Base-by-base conservation (phyloP, 225 moss, liverwort and hornwort genomes). In the Climacium dendroides region DNA sequence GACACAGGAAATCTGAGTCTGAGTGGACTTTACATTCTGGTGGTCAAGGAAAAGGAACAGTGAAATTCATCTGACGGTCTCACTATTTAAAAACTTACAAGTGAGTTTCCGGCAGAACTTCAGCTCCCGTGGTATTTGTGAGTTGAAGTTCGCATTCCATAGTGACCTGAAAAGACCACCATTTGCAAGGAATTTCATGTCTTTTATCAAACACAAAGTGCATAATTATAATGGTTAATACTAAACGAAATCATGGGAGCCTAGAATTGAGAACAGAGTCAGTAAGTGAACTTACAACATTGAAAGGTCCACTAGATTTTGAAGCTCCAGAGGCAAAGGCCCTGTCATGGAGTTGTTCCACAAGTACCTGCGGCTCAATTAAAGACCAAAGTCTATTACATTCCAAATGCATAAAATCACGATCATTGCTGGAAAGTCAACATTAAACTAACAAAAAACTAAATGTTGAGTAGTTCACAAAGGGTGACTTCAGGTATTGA, bases 311-410 rank as follows among this genome's bases (percentile, higher is more conserved):
- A 35, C 89, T 28, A 91, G 85, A 73, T 76, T 61, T 34, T 63
- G 57, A 58, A 91, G 89, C 78, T 89, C 84, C 63, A 65, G 85
- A 18, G 91, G 89, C 80, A 89, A 78, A 78, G 85, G 82, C 70
- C 91, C 87, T 89, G 81, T 73, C 78, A 87, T 64, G 64, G 91
- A 91, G 82, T 91, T 91, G 66, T 91, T 91, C 62, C 85, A 87
- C 87, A 91, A 78, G 87, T 87, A 87, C 81, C 89, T 91, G 82
- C 45, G 62, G 59, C 66, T 26, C 86, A 75, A 70, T 58, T 41
- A 32, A 73, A 66, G 53, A 78, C 22, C 83, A 82, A 43, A 45
- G 45, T 62, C n/a, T 6, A 34, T 85, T 52, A 82, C 13, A 45
- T 28, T 74, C 75, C 29, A 81, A 45, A 61, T 78, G 70, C 65